Base-by-base conservation (phyloP, 345 rosid genomes). In the Dipteronia sinensis region DNA sequence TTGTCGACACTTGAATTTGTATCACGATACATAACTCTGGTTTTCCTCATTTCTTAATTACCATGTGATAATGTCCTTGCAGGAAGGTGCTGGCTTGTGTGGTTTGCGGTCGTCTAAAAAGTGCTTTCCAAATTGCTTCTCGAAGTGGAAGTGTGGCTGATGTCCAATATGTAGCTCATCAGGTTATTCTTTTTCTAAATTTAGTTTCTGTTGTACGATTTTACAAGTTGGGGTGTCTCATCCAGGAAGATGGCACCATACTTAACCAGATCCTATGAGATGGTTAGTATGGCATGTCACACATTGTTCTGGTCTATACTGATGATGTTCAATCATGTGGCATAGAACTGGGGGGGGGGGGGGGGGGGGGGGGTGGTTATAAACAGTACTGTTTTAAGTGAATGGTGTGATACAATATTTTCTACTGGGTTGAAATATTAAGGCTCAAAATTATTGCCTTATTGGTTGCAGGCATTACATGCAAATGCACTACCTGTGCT, bases 41-140 rank as follows among this genome's bases (percentile, higher is more conserved):
- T 19, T 42, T 63, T 44, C 25, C 16, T 29, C 59, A 63, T 78
- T 66, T 58, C 74, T 42, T 56, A 27, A 63, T 38, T 31, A 44
- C 67, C n/a, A 72, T 65, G 38, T 68, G 72, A 75, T 79, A 13
- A 38, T 79, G 78, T 69, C 69, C 65, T 15, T 83, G 85, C 93
- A 93, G 99, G 87, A 95, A 93, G 81, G 98, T 95, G 83, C 86
- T 95, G 86, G 98, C 98, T 71, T 93, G 98, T 71, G 99, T 95
- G 74, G 91, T 93, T 76, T 95, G 99, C 69, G 99, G 99, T 67
- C 98, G 98, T 55, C 91, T 95, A 69, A 95, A 95, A 89, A 93
- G 97, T 75, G 99, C 99, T 42, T 95, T 93, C 82, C 99, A 95
- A 73, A 95, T 95, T 71, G 99, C 99, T 61, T 91, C 98, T 20